Percentiles rank a stretch among this genome's conserved stretches.
These are phyloP conservation scores for Alternaria dauci DNA, from an alignment of 2,329 filamentous ascomycete genomes.

Conservation along the genomic window DNA sequence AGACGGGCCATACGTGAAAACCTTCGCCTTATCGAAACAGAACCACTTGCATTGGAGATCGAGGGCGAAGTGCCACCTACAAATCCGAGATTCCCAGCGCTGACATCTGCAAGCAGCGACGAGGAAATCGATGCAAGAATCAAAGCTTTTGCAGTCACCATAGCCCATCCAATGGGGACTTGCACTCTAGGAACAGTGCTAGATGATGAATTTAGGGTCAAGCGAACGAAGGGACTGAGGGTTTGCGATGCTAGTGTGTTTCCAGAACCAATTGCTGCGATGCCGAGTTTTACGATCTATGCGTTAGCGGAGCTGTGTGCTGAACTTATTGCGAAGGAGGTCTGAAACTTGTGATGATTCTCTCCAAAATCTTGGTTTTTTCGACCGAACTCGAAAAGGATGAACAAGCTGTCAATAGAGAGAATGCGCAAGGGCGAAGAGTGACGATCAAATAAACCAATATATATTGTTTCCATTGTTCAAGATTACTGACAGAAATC, in stretches of 20 bases:
- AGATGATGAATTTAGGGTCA: slow-evolving; percentile 25
- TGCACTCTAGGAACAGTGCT: slow-evolving; percentile 32
- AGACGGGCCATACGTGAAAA: slow-evolving; percentile 25
- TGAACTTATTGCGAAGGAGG: slow-evolving; percentile 23
- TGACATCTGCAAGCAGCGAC: slow-evolving; percentile 28
- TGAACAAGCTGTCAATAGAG: background rate
- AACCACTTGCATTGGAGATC: slow-evolving; percentile 18
- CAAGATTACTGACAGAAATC: background rate
- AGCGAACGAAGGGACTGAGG: slow-evolving; percentile 16
- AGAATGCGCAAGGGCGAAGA: background rate
- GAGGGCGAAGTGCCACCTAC: slow-evolving; percentile 27
- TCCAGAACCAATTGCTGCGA: slow-evolving; percentile 30
- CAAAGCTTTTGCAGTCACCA: slow-evolving; percentile 9
- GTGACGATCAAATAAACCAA: background rate
- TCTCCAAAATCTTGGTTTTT: background rate
- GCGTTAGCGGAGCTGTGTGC: slow-evolving; percentile 34
- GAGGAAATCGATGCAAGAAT: slow-evolving; percentile 38
- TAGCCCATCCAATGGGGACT: slow-evolving; percentile 27
- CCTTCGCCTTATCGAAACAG: slow-evolving; percentile 17
- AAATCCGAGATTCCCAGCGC: slow-evolving; percentile 8
- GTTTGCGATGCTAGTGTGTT: slow-evolving; percentile 32
- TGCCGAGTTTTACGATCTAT: slow-evolving; percentile 33
- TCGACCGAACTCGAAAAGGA: too few species aligned
- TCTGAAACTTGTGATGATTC: background rate
- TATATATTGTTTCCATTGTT: background rate